Evolutionary conservation across 306 rosid genomes (phyloP).

Genomic region (Pachyrhizus erosus): DNA sequence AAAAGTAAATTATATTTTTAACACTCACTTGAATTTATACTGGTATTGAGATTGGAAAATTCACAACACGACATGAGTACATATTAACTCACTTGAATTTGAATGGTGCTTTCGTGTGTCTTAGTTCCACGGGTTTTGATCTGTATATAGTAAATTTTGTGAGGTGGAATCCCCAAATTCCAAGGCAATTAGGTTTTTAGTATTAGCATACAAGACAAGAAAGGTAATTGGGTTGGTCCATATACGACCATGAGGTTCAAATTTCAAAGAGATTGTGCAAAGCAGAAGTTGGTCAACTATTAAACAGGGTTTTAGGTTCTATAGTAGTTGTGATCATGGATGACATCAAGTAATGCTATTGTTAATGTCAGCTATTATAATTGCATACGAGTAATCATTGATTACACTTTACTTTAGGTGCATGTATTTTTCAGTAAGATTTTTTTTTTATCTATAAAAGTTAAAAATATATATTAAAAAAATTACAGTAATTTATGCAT

Average conservation of each 20-base stretch:
- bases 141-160: neutral
- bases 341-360: conserved; percentile 13
- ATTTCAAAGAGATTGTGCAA: neutral
- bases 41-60: neutral
- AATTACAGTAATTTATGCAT: too few relatives aligned
- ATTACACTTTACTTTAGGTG: neutral
- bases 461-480: too few relatives aligned
- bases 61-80: neutral
- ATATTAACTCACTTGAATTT: neutral
- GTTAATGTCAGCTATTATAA: conserved; percentile 12
- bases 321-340: neutral
- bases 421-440: neutral
- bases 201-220: neutral
- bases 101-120: neutral
- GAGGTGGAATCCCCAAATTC: neutral
- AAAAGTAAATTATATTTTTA: neutral
- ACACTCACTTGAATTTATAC: neutral
- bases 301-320: neutral
- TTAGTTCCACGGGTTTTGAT: neutral
- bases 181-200: neutral
- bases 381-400: neutral
- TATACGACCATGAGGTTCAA: neutral
- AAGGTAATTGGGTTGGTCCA: conserved; percentile 11
- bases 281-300: conserved; percentile 6
- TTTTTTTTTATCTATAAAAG: too few relatives aligned